phyloP scores from a whole-genome alignment of 2,329 filamentous ascomycete species.

The Geosmithia flava region DNA sequence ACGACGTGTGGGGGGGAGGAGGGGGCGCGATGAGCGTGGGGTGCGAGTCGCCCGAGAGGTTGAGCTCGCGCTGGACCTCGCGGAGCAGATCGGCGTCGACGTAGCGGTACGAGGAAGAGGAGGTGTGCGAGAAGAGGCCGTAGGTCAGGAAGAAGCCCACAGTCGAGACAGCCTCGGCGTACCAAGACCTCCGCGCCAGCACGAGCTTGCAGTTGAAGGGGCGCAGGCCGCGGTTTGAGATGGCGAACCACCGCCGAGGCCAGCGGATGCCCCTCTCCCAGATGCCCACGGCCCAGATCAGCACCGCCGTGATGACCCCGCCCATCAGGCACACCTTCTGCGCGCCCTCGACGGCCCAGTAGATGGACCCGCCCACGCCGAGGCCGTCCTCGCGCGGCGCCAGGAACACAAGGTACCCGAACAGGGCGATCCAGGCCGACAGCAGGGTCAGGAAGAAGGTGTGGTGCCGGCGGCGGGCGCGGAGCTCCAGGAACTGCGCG shows the following conservation, averaged over 20 bases:
- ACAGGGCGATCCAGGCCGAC: slow-evolving; percentile 67
- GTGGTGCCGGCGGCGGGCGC: slow-evolving; percentile 79
- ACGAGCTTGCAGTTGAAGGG: slow-evolving; percentile 96
- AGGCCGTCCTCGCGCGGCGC: slow-evolving; percentile 91
- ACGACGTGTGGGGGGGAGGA: slow-evolving; percentile 8
- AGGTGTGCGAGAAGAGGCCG: slow-evolving; percentile 54
- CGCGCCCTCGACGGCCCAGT: slow-evolving; percentile 86
- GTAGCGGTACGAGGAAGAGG: slow-evolving; percentile 60
- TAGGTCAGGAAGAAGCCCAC: slow-evolving; percentile 69
- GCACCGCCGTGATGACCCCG: slow-evolving; percentile 71
- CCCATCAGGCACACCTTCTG: slow-evolving; percentile 90
- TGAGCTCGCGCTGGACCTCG: slow-evolving; percentile 47
- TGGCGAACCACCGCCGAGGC: slow-evolving; percentile 81
- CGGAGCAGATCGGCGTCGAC: slow-evolving; percentile 53
- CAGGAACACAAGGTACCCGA: slow-evolving; percentile 83
- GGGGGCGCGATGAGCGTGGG: slow-evolving; percentile 20
- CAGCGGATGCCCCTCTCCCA: slow-evolving; percentile 93
- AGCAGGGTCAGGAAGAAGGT: slow-evolving; percentile 82
- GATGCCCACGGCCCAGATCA: slow-evolving; percentile 91
- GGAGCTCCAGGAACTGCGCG: slow-evolving; percentile 82
- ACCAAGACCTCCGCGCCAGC: slow-evolving; percentile 71
- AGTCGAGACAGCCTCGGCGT: slow-evolving; percentile 63
- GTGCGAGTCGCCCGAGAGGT: slow-evolving; percentile 27
- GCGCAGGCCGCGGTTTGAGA: slow-evolving; percentile 80
- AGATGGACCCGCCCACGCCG: slow-evolving; percentile 84